Base-by-base conservation (phyloP, 768 basidiomycete species). In the Boletus rufocinnamomeus region DNA sequence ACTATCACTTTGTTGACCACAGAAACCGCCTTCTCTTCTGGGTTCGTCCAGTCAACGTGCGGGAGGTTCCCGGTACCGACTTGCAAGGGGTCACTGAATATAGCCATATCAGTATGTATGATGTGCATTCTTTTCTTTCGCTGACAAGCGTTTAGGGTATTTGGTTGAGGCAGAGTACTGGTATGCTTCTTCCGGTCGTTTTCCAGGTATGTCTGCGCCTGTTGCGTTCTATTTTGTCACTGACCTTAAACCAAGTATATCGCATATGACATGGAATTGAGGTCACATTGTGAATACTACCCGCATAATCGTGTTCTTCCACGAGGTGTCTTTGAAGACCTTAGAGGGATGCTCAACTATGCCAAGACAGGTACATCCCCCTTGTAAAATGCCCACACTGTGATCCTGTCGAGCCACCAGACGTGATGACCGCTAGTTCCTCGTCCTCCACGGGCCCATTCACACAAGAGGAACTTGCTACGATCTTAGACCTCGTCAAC, bases 271-370 rank as follows among this genome's bases (percentile, higher is more conserved):
- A 14, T 46, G 37, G 16, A 50, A 46, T n/a, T 3, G 9, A 64
- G 64, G 64, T 48, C 60, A 7, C 64, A 63, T 35, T 66, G 63
- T 17, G 63, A 64, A 52, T 66, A 52, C 46, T 63, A 66, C 10
- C 60, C 56, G 1, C 49, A 66, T 11, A 41, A 41, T 38, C 46
- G 43, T 17, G 54, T 32, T 7, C 60, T 63, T 41, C 54, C 59
- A 1, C 34, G 46, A 14, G 19, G n/a, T n/a, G 55, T 53, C 19
- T 55, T 64, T 10, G 56, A 49, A 41, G 45, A 49, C 9, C 56
- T 64, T 4, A 54, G 53, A 50, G 60, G 64, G 6, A 64, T 66
- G 59, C 64, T 66, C 28, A 62, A 58, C n/a, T 55, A 54, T 25
- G 50, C 56, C 35, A 57, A 38, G 43, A 66, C 55, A 0, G 63